Conservation (phyloP, 2,329 filamentous ascomycete genomes). For the Hypoxylon sp. region DNA sequence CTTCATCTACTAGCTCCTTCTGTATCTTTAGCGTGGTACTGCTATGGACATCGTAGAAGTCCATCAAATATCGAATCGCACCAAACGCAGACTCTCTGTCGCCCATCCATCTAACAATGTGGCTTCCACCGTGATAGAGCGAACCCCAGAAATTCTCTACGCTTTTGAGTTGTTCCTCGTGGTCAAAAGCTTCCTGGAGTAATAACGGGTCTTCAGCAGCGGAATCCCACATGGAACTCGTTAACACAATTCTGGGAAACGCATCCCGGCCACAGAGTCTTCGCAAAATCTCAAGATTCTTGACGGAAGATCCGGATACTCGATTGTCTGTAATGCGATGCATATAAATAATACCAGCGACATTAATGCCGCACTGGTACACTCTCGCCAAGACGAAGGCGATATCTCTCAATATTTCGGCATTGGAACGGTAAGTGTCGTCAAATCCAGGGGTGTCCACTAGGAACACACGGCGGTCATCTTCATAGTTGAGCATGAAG, state of each 20-base stretch:
- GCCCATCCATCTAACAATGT: neutral
- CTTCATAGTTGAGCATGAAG: constrained; percentile 10
- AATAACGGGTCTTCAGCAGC: neutral
- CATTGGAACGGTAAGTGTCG: constrained; percentile 10
- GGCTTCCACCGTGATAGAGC: neutral
- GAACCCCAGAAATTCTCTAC: neutral
- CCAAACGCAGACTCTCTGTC: neutral
- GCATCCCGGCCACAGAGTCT: constrained; percentile 1
- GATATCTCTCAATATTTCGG: constrained; percentile 7
- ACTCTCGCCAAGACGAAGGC: neutral
- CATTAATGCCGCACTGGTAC: neutral
- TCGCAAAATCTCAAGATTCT: constrained; percentile 7
- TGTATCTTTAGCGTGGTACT: neutral
- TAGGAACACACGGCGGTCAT: constrained; percentile 4
- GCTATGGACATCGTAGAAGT: neutral
- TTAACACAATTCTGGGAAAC: neutral
- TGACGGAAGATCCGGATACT: constrained; percentile 2
- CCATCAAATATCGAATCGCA: neutral
- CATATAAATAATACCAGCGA: constrained; percentile 6
- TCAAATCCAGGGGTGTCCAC: constrained; percentile 17
- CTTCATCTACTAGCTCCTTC: neutral
- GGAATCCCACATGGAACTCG: neutral
- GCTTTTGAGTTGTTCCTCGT: neutral
- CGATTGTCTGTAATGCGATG: constrained; percentile 14
- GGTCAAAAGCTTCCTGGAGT: neutral